Evolutionary conservation across 129 eudicot species (phyloP).

Genomic region (Solidago caesia): DNA sequence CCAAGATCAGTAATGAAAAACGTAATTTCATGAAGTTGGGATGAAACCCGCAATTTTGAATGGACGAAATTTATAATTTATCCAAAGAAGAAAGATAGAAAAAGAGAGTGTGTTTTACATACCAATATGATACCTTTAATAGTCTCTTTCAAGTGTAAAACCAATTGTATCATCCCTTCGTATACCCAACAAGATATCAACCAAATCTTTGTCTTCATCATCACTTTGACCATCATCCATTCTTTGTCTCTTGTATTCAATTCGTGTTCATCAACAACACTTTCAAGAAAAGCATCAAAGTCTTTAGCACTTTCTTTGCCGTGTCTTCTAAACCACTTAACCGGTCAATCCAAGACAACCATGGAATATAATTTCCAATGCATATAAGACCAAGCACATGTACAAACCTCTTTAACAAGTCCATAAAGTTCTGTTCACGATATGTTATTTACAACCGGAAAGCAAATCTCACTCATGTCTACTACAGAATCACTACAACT

Average conservation of each 20-base stretch:
- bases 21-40: too few relatives aligned
- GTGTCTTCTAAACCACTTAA: constrained; percentile 32
- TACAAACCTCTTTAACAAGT: constrained; percentile 32
- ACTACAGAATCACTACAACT: constrained; percentile 1
- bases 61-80: not conserved
- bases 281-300: constrained; percentile 40
- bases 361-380: constrained; percentile 40
- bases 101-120: not conserved
- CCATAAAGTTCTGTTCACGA: constrained; percentile 22
- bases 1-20: too few relatives aligned
- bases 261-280: constrained; percentile 35
- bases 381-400: constrained; percentile 27
- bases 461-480: constrained; percentile 33
- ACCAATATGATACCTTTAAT: constrained; percentile 30
- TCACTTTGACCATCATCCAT: not conserved
- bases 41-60: too few relatives aligned
- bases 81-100: constrained; percentile 3
- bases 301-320: constrained; percentile 31
- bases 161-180: constrained; percentile 25
- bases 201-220: constrained; percentile 28
- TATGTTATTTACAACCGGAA: constrained; percentile 30
- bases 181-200: constrained; percentile 24
- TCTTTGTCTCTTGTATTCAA: not conserved
- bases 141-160: constrained; percentile 20
- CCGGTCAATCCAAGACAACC: constrained; percentile 42